Evolutionary conservation across 352 stramenopile genomes (phyloP), one percentile per base, ranked within the genome.

Genomic region (Thraustochytrium sp.): DNA sequence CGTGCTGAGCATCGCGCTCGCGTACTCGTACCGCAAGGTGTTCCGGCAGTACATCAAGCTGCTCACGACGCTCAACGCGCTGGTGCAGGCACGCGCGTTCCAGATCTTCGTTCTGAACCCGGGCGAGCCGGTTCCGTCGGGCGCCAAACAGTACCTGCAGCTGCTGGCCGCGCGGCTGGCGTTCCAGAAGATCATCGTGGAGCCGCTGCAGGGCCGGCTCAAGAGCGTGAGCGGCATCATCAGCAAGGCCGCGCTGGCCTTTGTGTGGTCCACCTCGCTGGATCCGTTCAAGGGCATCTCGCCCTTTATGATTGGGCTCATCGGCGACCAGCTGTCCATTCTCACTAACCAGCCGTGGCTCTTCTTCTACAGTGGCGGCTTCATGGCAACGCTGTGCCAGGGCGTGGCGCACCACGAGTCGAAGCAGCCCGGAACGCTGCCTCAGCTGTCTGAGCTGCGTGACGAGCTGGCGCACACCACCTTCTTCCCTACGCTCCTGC

Each of bases 341-440:
- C 59, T 72, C 34, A 72, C 59, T 11, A 9, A 13, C 26, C 59
- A 72, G 59, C 59, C 59, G 11, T 72, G 59, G 59, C 42, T 72
- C 26, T 72, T 72, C 59, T 72, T 72, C 31, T 72, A 72, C 59
- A 72, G 59, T 44, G 59, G 59, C 26, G 59, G 59, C 34, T 72
- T 72, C 40, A 23, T 72, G 36, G 59, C 59, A 2, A 72, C 59
- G 26, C 40, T 72, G 13, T 18, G 18, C 59, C 59, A 72, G 59
- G 59, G 59, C 40, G 59, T 72, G 18, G 59, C 59, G 1, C 59
- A 72, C 26, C 26, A 72, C 3, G 40, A 29, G 8, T 21, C 59
- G 11, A 72, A 72, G 40, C 59, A 72, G 36, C 59, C 59, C 21
- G 59, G 59, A 0, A 72, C 59, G 13, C 59, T 72, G 9, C 59